These are phyloP conservation scores for Mycena belliarum DNA, from an alignment of 768 basidiomycete species.

Conservation along the genomic window DNA sequence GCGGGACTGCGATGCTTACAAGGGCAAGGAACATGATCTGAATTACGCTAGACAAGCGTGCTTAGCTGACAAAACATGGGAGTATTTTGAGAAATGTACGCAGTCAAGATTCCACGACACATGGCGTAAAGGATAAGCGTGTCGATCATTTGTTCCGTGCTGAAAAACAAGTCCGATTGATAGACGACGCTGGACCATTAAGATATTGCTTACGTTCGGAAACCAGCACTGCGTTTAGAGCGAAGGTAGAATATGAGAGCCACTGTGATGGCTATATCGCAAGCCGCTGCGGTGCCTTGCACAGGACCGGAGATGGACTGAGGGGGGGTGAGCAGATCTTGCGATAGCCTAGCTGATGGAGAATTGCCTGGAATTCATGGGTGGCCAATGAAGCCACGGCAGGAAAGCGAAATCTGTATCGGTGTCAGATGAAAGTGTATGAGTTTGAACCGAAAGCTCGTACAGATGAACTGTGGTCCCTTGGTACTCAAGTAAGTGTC, in stretches of 20 bases:
- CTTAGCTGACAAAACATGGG: not conserved
- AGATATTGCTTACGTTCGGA: not conserved
- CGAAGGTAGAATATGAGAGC: conserved; percentile 10
- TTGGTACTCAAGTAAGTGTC: not conserved
- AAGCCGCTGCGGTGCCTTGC: conserved; percentile 5
- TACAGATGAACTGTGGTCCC: conserved; percentile 9
- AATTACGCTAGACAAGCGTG: not conserved
- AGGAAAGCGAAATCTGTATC: conserved; percentile 7
- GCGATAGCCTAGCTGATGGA: no score
- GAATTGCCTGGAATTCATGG: not conserved
- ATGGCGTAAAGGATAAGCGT: conserved; percentile 3
- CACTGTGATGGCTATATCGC: conserved; percentile 5
- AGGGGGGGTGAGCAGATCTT: no score
- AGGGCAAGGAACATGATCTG: conserved; percentile 11
- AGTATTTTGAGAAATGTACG: not conserved
- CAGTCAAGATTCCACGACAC: conserved; percentile 9
- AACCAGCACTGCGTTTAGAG: not conserved
- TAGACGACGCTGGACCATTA: not conserved
- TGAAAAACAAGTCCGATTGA: not conserved
- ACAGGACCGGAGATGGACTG: conserved; percentile 11
- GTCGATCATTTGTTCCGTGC: conserved; percentile 8
- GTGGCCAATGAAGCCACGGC: not conserved
- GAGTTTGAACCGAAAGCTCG: not conserved
- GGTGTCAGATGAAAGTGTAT: not conserved
- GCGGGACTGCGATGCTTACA: not conserved